Evolutionary conservation across 164 flowering plant genomes (phyloP).

Genomic region (Hamamelis virginiana): DNA sequence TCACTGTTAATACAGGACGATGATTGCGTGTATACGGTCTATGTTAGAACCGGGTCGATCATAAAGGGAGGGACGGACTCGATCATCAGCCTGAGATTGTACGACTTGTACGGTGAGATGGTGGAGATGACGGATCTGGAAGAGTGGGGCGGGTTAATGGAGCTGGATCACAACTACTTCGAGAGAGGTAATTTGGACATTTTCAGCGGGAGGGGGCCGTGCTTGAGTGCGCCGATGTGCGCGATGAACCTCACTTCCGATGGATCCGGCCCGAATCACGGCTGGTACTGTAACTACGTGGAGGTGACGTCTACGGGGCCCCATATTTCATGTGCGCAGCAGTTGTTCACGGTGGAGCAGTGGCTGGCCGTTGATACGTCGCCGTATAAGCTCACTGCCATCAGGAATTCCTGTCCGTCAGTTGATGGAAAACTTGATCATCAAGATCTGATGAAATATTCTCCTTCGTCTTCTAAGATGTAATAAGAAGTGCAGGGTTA

Average conservation of each 20-base stretch:
- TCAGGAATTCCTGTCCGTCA: slow-evolving; percentile 34
- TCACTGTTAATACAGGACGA: slow-evolving; percentile 20
- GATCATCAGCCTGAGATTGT: slow-evolving; percentile 44
- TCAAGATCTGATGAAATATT: not conserved
- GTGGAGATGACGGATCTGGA: slow-evolving; percentile 49
- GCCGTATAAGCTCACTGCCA: slow-evolving; percentile 58
- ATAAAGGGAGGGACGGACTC: slow-evolving; percentile 85
- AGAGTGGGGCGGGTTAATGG: slow-evolving; percentile 89
- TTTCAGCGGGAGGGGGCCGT: slow-evolving; percentile 68
- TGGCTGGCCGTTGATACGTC: slow-evolving; percentile 74
- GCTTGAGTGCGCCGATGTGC: slow-evolving; percentile 56
- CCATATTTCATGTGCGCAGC: slow-evolving; percentile 55
- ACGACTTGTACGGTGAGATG: slow-evolving; percentile 34
- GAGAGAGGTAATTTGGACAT: slow-evolving; percentile 90
- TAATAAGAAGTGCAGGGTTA: no score
- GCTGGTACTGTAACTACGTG: slow-evolving; percentile 87
- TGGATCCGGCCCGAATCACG: slow-evolving; percentile 68
- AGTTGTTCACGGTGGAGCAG: slow-evolving; percentile 66
- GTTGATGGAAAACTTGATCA: not conserved
- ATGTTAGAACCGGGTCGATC: slow-evolving; percentile 69
- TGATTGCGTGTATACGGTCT: slow-evolving; percentile 87
- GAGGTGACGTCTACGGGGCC: slow-evolving; percentile 75
- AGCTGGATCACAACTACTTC: slow-evolving; percentile 60
- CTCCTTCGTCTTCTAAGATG: not conserved
- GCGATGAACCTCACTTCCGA: slow-evolving; percentile 74